Evolutionary conservation across 805 yeast species (phyloP).

Genomic region (Isabelozyma heimii): DNA sequence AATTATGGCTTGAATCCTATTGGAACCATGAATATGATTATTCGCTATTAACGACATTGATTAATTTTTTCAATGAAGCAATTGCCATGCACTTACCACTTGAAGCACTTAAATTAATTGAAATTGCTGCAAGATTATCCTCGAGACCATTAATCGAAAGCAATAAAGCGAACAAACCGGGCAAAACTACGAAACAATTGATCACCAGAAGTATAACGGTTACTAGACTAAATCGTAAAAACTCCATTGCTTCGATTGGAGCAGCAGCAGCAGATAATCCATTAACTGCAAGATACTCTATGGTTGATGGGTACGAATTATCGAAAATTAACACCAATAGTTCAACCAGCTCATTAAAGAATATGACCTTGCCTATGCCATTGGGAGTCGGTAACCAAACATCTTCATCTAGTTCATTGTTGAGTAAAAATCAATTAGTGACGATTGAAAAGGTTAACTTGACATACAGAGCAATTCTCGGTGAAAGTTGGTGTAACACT

Average conservation of each 20-base stretch:
- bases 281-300: constrained; percentile 35
- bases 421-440: constrained; percentile 36
- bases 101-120: constrained; percentile 61
- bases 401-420: constrained; percentile 35
- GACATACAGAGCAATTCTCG: constrained; percentile 53
- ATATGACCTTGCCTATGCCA: constrained; percentile 42
- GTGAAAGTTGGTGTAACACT: constrained; percentile 44
- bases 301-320: constrained; percentile 59
- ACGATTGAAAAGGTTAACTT: constrained; percentile 50
- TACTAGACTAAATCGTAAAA: constrained; percentile 33
- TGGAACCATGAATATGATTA: constrained; percentile 72
- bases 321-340: constrained; percentile 50
- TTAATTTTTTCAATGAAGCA: constrained; percentile 79
- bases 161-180: constrained; percentile 16
- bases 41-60: constrained; percentile 60
- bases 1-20: constrained; percentile 85
- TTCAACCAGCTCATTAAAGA: constrained; percentile 38
- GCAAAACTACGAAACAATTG: constrained; percentile 25
- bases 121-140: constrained; percentile 58
- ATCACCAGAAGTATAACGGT: constrained; percentile 50
- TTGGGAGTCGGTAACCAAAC: constrained; percentile 43
- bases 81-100: constrained; percentile 59
- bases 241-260: constrained; percentile 25
- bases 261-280: constrained; percentile 19
- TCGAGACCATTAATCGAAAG: constrained; percentile 52